A percentile compares a stretch with the other conserved stretches of the same genome.
Evolutionary conservation across 2,329 filamentous ascomycete genomes (phyloP).

Genomic region (Stenocarpella maydis): DNA sequence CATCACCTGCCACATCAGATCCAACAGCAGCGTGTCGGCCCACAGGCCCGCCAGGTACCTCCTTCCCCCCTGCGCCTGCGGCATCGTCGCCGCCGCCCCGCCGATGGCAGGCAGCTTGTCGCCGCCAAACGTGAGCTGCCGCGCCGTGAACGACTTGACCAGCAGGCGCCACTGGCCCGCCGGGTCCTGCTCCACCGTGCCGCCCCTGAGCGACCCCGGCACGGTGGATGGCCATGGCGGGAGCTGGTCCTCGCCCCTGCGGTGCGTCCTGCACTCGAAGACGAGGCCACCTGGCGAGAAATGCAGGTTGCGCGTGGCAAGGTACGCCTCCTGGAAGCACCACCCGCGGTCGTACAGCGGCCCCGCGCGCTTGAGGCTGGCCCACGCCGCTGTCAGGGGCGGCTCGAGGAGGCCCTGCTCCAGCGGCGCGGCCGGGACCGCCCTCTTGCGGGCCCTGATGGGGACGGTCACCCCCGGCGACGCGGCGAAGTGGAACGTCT

Average conservation of each 20-base stretch:
- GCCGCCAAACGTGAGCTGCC: neutral
- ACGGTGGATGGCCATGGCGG: neutral
- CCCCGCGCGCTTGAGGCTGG: neutral
- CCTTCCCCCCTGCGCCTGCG: neutral
- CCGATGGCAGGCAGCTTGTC: conserved; percentile 1
- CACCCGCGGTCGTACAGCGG: conserved; percentile 1
- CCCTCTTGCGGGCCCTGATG: neutral
- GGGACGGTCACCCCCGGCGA: neutral
- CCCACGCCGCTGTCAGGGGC: neutral
- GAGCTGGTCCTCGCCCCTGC: conserved; percentile 9
- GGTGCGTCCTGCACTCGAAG: conserved; percentile 13
- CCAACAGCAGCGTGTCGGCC: neutral
- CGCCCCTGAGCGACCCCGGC: neutral
- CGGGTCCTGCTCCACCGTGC: neutral
- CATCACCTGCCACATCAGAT: conserved; percentile 22
- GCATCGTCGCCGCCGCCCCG: conserved; percentile 3
- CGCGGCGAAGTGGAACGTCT: neutral
- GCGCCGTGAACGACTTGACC: conserved; percentile 13
- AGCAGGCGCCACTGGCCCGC: conserved; percentile 19
- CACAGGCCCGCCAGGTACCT: neutral
- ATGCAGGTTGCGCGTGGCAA: neutral
- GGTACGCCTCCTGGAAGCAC: conserved; percentile 8
- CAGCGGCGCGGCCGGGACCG: neutral
- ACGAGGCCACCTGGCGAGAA: neutral
- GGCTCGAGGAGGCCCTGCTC: conserved; percentile 11